Conservation (phyloP, 805 yeast genomes). For the Kuraishia floccosa region DNA sequence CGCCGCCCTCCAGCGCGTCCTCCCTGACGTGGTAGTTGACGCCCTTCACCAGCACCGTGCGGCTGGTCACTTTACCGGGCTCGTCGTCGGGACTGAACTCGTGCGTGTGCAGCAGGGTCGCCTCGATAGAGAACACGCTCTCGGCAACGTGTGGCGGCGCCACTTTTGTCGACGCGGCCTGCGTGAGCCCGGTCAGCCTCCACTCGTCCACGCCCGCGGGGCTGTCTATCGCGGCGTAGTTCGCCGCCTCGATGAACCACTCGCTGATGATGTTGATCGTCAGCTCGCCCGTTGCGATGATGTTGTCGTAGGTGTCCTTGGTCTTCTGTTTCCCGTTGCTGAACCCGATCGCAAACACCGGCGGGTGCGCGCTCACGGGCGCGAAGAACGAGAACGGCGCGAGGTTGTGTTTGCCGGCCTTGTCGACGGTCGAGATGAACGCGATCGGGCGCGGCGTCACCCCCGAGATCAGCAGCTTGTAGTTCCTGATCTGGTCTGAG, state of each 20-base stretch:
- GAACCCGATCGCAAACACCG: conserved; percentile 40
- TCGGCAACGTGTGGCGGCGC: conserved; percentile 50
- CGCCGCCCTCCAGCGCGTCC: conserved; percentile 32
- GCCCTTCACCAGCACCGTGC: conserved; percentile 38
- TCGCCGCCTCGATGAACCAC: conserved; percentile 58
- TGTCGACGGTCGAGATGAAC: conserved; percentile 34
- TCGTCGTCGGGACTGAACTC: conserved; percentile 30
- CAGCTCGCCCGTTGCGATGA: conserved; percentile 39
- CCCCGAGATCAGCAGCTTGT: conserved; percentile 38
- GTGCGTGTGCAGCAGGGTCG: conserved; percentile 30
- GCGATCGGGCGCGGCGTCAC: conserved; percentile 54
- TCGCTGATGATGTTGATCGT: conserved; percentile 49
- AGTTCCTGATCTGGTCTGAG: too few species aligned
- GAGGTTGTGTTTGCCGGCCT: conserved; percentile 32
- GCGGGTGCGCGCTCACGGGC: conserved; percentile 41
- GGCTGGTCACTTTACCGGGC: conserved; percentile 23
- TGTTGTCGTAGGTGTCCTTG: conserved; percentile 41
- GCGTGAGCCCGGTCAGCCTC: conserved; percentile 42
- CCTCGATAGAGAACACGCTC: conserved; percentile 48
- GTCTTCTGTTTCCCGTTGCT: conserved; percentile 22
- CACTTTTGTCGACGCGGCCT: conserved; percentile 29
- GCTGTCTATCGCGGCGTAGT: conserved; percentile 31
- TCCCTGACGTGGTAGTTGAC: conserved; percentile 46
- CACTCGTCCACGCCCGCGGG: conserved; percentile 45
- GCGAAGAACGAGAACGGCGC: conserved; percentile 54